Base-by-base conservation (phyloP, 208 protist species). In the Porcisia hertigi region DNA sequence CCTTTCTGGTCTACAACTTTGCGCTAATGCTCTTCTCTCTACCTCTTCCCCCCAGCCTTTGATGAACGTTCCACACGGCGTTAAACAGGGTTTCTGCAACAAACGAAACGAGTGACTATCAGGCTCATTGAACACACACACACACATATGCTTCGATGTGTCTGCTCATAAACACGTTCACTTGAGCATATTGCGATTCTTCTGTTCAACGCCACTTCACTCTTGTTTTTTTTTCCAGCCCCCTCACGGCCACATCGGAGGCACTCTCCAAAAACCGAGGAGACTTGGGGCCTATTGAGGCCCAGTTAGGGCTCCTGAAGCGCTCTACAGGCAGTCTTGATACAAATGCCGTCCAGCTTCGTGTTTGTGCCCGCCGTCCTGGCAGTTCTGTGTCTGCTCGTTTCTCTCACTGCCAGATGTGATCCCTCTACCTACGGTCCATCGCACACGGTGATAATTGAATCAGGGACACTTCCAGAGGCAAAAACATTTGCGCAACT, bases 381-480 rank as follows among this genome's bases (percentile, higher is more conserved):
- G 16, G 41, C 63, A 47, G 63, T 20, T 36, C 14, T 67, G 8
- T 18, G 63, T 36, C 41, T 43, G 11, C 11, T 43, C 23, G 30
- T n/a, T 12, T 14, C 47, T 16, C 49, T 58, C 4, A 30, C 60
- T 30, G 67, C 71, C 3, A 53, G 25, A 11, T 49, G 52, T 18
- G 20, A 11, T 18, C 18, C 6, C 49, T 43, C 23, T 8, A 7
- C 47, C 20, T 43, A 45, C 34, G 47, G 52, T 54, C 34, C 20
- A 6, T 20, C 39, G 1, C 1, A 30, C 14, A 39, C 60, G 5
- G 52, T 84, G 12, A 25, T 59, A 25, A 62, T 85, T 18, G 55
- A 75, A 7, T 12, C 65, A 12, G 83, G 78, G 8, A 74, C 59
- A 8, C 75, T 89, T 16, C 78, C 79, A 6, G 77, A 81, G 64